These are phyloP conservation scores for Phytophthora pluvialis DNA, from an alignment of 352 stramenopile genomes.

Conservation along the genomic window DNA sequence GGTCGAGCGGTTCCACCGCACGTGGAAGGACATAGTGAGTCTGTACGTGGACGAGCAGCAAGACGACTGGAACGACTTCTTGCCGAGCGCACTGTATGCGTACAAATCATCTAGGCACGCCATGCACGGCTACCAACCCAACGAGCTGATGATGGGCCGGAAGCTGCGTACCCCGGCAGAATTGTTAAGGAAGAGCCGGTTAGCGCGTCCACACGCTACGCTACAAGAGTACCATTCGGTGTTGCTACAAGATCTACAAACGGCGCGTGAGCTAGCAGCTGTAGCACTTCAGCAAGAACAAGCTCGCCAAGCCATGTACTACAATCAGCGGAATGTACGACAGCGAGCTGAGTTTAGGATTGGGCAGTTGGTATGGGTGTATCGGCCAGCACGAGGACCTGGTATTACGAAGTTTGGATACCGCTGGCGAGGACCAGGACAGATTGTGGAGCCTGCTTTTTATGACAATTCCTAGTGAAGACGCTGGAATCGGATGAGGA, in stretches of 20 bases:
- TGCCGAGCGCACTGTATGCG: conserved; percentile 3
- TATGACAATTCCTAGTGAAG: not conserved
- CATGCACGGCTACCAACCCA: not conserved
- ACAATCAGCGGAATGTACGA: conserved; percentile 1
- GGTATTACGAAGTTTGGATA: not conserved
- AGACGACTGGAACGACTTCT: conserved; percentile 30
- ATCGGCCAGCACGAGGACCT: not conserved
- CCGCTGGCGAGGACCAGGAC: not conserved
- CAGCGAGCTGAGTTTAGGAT: not conserved
- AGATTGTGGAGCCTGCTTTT: no score
- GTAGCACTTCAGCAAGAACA: not conserved
- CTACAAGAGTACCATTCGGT: not conserved
- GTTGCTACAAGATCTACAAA: not conserved
- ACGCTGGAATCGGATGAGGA: not conserved
- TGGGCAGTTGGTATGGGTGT: not conserved
- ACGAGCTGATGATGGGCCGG: conserved; percentile 18
- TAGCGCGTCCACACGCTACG: not conserved
- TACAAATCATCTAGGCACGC: conserved; percentile 7
- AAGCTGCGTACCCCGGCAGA: conserved; percentile 3
- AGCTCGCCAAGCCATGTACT: not conserved
- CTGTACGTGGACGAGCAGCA: no score
- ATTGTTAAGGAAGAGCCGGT: not conserved
- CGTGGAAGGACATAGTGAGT: conserved; percentile 29
- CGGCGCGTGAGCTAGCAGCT: not conserved
- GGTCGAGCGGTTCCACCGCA: conserved; percentile 24